These are phyloP conservation scores for Zygosaccharomyces pseudobailii DNA, from an alignment of 1,139 yeast genomes.

Conservation along the genomic window DNA sequence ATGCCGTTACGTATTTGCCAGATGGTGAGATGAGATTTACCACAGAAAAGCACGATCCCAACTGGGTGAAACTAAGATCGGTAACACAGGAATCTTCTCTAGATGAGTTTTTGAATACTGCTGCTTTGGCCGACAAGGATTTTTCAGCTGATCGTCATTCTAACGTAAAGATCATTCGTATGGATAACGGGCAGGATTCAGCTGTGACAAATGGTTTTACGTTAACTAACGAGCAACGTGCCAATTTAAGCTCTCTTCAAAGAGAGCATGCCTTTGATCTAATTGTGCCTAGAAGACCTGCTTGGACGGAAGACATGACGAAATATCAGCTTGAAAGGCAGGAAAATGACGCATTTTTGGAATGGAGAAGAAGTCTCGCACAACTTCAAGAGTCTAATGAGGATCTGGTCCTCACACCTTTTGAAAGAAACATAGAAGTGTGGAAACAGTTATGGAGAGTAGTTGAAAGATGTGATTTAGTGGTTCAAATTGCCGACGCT, in stretches of 20 bases:
- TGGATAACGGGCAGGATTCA: constrained; percentile 51
- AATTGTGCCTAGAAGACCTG: constrained; percentile 93
- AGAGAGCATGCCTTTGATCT: constrained; percentile 70
- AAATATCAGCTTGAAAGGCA: constrained; percentile 75
- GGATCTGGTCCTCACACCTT: constrained; percentile 88
- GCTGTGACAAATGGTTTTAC: constrained; percentile 47
- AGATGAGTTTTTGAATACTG: constrained; percentile 92
- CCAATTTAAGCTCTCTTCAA: constrained; percentile 59
- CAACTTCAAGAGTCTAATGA: constrained; percentile 65
- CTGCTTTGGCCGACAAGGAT: constrained; percentile 93
- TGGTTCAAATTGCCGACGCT: constrained; percentile 97
- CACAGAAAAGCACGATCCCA: constrained; percentile 77
- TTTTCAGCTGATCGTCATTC: constrained; percentile 86
- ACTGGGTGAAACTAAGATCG: constrained; percentile 85
- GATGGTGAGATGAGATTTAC: constrained; percentile 84
- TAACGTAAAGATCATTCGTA: constrained; percentile 78
- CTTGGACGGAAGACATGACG: constrained; percentile 71
- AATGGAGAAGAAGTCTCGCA: constrained; percentile 92
- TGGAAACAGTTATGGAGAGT: constrained; percentile 99
- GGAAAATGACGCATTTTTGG: constrained; percentile 85
- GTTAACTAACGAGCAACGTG: constrained; percentile 64
- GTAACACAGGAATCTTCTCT: constrained; percentile 92
- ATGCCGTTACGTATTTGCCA: constrained; percentile 65
- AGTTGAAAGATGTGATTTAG: constrained; percentile 86
- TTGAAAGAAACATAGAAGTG: constrained; percentile 94